Percentiles rank a stretch among this genome's conserved stretches.
Conservation (phyloP, 352 stramenopile species). For the Globisporangium sylvaticum region DNA sequence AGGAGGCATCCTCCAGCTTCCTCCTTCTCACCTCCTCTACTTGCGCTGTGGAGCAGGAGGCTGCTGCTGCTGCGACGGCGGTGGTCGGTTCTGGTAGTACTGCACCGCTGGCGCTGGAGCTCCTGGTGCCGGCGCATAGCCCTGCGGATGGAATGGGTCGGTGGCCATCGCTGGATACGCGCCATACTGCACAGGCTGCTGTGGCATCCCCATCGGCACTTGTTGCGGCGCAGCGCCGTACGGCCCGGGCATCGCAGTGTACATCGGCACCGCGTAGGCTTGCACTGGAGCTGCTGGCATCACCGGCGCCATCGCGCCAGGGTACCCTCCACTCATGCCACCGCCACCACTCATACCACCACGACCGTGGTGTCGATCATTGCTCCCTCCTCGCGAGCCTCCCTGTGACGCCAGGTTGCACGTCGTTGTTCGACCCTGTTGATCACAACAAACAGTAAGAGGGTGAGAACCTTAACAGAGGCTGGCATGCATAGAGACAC, state of each 20-base stretch:
- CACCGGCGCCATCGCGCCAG: slow-evolving; percentile 18
- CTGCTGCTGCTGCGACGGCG: slow-evolving; percentile 16
- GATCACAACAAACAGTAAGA: background rate
- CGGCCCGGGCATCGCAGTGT: slow-evolving; percentile 19
- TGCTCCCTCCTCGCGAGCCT: slow-evolving; percentile 8
- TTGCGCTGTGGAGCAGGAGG: slow-evolving; percentile 13
- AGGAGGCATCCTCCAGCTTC: background rate
- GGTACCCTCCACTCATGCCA: slow-evolving; percentile 9
- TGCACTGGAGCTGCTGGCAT: slow-evolving; percentile 20
- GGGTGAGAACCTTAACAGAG: background rate
- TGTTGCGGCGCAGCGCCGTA: slow-evolving; percentile 11
- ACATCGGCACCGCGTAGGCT: slow-evolving; percentile 28
- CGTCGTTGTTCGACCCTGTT: slow-evolving; percentile 44
- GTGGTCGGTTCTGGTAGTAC: slow-evolving; percentile 24
- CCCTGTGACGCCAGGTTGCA: slow-evolving; percentile 57
- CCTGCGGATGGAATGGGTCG: slow-evolving; percentile 22
- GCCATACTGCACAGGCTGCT: slow-evolving; percentile 23
- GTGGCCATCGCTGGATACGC: slow-evolving; percentile 22
- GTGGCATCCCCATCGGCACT: slow-evolving; percentile 12
- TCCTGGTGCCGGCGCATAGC: slow-evolving; percentile 14
- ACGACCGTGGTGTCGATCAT: slow-evolving; percentile 3
- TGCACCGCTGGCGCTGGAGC: slow-evolving; percentile 14
- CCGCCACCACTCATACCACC: slow-evolving; percentile 11
- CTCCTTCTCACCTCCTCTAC: background rate
- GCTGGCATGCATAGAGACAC: background rate